phyloP scores from a whole-genome alignment of 1,284 basidiomycete genomes.

The Heliocybe sulcata region DNA sequence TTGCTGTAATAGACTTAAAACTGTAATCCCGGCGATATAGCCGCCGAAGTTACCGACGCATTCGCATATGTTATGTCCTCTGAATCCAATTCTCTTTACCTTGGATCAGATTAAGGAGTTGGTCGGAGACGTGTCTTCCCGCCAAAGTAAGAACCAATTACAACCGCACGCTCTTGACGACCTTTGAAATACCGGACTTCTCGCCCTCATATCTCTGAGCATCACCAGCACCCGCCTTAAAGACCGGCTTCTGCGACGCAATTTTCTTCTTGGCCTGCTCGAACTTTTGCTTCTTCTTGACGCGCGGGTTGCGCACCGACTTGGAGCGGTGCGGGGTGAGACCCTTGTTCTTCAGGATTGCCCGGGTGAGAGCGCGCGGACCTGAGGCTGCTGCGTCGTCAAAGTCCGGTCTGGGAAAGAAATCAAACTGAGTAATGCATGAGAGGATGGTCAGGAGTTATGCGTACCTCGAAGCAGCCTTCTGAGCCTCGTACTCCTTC shows the following conservation, averaged over 20 bases:
- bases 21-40: too few species aligned
- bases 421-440: conserved; percentile 1
- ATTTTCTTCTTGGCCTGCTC: conserved; percentile 93
- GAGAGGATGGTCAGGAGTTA: background rate
- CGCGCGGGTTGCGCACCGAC: conserved; percentile 86
- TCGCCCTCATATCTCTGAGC: conserved; percentile 64
- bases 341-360: conserved; percentile 90
- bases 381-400: conserved; percentile 49
- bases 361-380: conserved; percentile 81
- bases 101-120: too few species aligned
- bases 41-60: too few species aligned
- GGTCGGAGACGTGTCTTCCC: background rate
- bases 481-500: conserved; percentile 66
- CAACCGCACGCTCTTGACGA: conserved; percentile 78
- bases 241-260: conserved; percentile 81
- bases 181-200: conserved; percentile 78
- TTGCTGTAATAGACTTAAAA: too few species aligned
- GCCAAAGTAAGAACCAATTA: conserved; percentile 8
- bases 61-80: too few species aligned
- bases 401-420: conserved; percentile 21
- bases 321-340: conserved; percentile 86
- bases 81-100: too few species aligned
- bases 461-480: conserved; percentile 57
- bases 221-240: conserved; percentile 74
- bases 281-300: conserved; percentile 90